Base-by-base conservation (phyloP, 805 yeast genomes). In the Teunomyces funiuensis region DNA sequence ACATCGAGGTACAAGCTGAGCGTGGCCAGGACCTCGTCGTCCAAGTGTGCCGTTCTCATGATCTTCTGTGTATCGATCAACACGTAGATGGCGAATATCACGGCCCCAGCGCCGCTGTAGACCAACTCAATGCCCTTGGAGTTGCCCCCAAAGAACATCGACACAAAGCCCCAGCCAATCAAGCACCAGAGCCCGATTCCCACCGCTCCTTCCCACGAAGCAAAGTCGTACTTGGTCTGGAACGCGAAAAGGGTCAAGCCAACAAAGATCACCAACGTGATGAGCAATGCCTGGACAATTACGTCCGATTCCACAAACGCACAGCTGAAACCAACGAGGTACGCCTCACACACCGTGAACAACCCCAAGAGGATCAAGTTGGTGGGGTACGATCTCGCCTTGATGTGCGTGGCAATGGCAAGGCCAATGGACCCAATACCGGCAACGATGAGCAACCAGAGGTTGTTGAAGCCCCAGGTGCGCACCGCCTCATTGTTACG, bases 11-110 rank as follows among this genome's bases (percentile, higher is more conserved):
- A 88, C 47, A 89, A 73, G 51, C 79, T 67, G 57, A 89, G 80
- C 11, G 91, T 80, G 39, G 95, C 91, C 28, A 80, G 75, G n/a
- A 88, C 76, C 55, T 87, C 96, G 51, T 89, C 96, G 51, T 88
- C 96, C 31, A 88, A 82, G 54, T 82, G 83, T 51, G 73, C 80
- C 42, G 79, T 80, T 56, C 83, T 80, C 80, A 88, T 75, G 42
- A 88, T 78, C 51, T 79, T 60, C 62, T 88, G 96, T 15, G 96
- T 88, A 60, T 88, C 97, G 34, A 87, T 78, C 38, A 88, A 63
- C 44, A 89, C 74, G 57, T 83, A 88, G 4, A 80, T 77, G 10
- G 83, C 71, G 63, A 88, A 88, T 2, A 88, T 63, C 30, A 83
- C 54, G 4, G 95, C 93, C 17, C 93, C 95, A 33, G 83, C 57